Percentiles rank a stretch among this genome's conserved stretches.
phyloP scores from a whole-genome alignment of 176 grass and related monocot species.

The Avena atlantica region DNA sequence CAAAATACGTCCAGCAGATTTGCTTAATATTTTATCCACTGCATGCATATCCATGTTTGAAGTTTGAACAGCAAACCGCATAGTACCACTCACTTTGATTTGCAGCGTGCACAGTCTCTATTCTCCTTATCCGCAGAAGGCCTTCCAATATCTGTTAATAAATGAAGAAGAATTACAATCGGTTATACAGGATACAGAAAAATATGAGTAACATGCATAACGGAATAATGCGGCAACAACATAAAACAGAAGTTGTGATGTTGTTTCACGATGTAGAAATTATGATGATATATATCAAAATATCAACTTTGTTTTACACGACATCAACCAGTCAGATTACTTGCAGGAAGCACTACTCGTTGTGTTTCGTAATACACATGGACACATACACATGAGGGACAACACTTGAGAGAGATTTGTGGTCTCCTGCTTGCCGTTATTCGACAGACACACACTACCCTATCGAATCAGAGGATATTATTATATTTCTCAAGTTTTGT shows the following conservation, averaged over 20 bases:
- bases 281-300: background rate
- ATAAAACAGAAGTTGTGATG: background rate
- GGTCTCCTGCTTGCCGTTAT: background rate
- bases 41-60: background rate
- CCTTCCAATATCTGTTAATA: constrained; percentile 77
- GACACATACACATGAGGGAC: background rate
- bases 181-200: background rate
- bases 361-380: background rate
- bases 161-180: background rate
- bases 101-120: constrained; percentile 91
- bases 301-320: background rate
- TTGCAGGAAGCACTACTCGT: background rate
- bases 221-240: background rate
- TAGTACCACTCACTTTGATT: constrained; percentile 76
- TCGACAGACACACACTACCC: background rate
- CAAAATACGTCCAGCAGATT: background rate
- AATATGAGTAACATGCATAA: background rate
- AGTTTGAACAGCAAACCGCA: constrained; percentile 14
- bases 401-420: background rate
- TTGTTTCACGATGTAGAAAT: background rate
- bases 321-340: background rate
- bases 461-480: background rate
- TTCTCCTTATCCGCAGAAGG: constrained; percentile 76
- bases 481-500: background rate
- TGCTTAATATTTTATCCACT: background rate